These are phyloP conservation scores for Yarrowia bubula DNA, from an alignment of 805 yeast species.

Conservation along the genomic window DNA sequence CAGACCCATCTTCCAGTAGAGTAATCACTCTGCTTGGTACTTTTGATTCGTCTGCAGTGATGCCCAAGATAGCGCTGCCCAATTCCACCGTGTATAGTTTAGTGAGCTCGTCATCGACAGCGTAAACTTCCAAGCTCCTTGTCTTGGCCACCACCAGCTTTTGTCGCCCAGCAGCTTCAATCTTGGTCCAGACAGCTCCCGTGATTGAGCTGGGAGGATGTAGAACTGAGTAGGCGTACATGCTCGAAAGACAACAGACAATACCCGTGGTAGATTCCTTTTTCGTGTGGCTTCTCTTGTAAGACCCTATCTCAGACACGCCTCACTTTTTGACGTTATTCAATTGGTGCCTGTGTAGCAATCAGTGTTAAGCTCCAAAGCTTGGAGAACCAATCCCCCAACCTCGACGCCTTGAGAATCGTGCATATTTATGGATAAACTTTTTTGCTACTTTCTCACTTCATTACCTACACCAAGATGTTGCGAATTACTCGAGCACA, in stretches of 20 bases:
- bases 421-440: conserved; percentile 16
- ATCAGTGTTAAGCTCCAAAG: conserved; percentile 13
- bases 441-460: background rate
- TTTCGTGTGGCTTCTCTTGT: background rate
- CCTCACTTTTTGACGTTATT: conserved; percentile 9
- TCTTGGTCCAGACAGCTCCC: conserved; percentile 11
- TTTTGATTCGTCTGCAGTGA: conserved; percentile 1
- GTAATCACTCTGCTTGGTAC: conserved; percentile 2
- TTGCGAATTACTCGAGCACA: conserved; percentile 18
- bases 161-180: conserved; percentile 17
- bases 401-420: conserved; percentile 3
- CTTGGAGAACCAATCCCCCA: background rate
- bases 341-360: conserved; percentile 5
- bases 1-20: conserved; percentile 19
- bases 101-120: background rate
- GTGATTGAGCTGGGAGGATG: conserved; percentile 18
- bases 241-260: background rate
- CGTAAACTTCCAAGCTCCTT: conserved; percentile 13
- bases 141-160: conserved; percentile 16
- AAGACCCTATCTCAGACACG: conserved; percentile 2
- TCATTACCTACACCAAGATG: background rate
- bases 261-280: background rate
- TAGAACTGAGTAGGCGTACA: conserved; percentile 11
- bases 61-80: conserved; percentile 8
- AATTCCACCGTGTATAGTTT: background rate